phyloP scores from a whole-genome alignment of 2,329 filamentous ascomycete genomes.

The Phyllosticta ampelicida region DNA sequence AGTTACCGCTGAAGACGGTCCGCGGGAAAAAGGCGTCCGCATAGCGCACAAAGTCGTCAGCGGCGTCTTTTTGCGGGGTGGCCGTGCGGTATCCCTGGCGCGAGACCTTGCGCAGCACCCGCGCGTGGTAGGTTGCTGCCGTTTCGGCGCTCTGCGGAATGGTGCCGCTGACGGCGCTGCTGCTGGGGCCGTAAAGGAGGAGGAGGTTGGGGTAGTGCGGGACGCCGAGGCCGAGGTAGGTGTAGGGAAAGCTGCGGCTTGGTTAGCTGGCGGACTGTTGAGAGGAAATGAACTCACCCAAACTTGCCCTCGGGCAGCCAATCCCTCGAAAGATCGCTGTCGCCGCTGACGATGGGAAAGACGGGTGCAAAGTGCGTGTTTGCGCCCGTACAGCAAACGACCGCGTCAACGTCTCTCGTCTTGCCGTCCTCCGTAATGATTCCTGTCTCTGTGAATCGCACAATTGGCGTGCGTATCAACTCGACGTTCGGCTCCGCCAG shows the following conservation, averaged over 20 bases:
- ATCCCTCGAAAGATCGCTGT: constrained; percentile 37
- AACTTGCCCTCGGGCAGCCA: constrained; percentile 47
- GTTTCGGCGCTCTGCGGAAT: constrained; percentile 58
- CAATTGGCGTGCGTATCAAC: constrained; percentile 30
- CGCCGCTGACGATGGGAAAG: constrained; percentile 49
- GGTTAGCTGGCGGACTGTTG: not conserved
- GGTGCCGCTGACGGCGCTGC: constrained; percentile 51
- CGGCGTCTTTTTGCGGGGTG: constrained; percentile 44
- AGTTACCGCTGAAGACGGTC: constrained; percentile 49
- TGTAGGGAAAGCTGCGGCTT: constrained; percentile 45
- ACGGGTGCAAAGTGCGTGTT: constrained; percentile 42
- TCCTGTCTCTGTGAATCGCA: constrained; percentile 26
- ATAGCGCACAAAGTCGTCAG: constrained; percentile 55
- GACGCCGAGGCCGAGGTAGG: constrained; percentile 53
- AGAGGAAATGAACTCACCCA: constrained; percentile 24
- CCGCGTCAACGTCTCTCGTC: constrained; percentile 30
- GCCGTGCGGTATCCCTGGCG: constrained; percentile 56
- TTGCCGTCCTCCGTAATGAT: constrained; percentile 30
- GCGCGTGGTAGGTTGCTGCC: constrained; percentile 54
- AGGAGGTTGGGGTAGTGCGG: constrained; percentile 59
- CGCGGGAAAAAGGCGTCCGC: constrained; percentile 41
- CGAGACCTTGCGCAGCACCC: constrained; percentile 55
- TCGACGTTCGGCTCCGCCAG: constrained; percentile 32
- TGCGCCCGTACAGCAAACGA: constrained; percentile 56
- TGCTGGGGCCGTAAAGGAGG: constrained; percentile 52